A percentile compares a stretch with the other conserved stretches of the same genome.
These are phyloP conservation scores for Berberis vulgaris DNA, from an alignment of 164 flowering plant species.

Conservation along the genomic window DNA sequence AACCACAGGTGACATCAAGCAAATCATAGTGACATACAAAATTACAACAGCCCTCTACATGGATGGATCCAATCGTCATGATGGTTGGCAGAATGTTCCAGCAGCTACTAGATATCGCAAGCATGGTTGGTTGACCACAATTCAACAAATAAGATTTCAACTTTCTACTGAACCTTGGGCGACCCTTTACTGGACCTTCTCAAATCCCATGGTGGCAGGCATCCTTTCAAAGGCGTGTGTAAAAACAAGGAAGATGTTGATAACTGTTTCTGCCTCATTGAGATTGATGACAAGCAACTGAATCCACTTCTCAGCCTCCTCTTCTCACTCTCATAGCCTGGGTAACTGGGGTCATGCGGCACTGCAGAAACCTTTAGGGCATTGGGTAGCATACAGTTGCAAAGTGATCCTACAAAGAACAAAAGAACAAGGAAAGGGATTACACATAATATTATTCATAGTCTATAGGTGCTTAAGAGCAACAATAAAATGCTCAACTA, in stretches of 20 bases:
- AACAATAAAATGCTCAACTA: background rate
- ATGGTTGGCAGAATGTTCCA: background rate
- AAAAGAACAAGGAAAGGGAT: background rate
- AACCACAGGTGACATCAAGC: no score
- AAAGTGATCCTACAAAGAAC: slow-evolving; percentile 34
- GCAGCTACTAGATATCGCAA: background rate
- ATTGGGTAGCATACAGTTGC: slow-evolving; percentile 52
- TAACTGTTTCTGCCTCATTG: slow-evolving; percentile 38
- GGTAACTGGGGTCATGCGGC: slow-evolving; percentile 26
- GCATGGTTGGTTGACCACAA: background rate
- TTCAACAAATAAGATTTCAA: background rate
- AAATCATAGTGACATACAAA: no score
- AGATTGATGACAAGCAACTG: slow-evolving; percentile 46
- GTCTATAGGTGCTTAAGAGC: background rate
- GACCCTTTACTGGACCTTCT: slow-evolving; percentile 26
- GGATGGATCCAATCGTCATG: background rate
- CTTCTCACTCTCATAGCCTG: slow-evolving; percentile 31
- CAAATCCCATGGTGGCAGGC: slow-evolving; percentile 43
- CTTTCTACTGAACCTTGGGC: slow-evolving; percentile 24
- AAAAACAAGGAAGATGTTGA: slow-evolving; percentile 37
- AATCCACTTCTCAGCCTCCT: slow-evolving; percentile 33
- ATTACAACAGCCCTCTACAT: slow-evolving; percentile 2
- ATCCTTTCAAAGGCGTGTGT: slow-evolving; percentile 35
- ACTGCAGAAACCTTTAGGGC: slow-evolving; percentile 36
- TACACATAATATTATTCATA: background rate